phyloP scores from a whole-genome alignment of 495 filamentous ascomycete genomes.

The Xylaria castorea region DNA sequence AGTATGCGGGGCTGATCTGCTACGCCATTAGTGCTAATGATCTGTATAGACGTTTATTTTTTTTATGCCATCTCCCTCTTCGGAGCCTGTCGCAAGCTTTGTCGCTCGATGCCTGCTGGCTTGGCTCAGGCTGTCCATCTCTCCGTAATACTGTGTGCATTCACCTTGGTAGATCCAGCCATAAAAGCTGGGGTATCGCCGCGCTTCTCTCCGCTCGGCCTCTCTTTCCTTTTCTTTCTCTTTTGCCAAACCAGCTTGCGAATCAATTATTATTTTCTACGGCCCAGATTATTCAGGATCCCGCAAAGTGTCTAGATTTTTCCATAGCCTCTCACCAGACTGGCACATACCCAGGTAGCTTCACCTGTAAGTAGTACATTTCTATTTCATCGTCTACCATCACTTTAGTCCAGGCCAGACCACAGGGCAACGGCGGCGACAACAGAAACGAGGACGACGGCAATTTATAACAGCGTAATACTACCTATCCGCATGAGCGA shows the following conservation, averaged over 20 bases:
- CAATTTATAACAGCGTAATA: not conserved
- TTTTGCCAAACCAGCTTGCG: conserved; percentile 41
- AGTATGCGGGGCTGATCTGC: conserved; percentile 41
- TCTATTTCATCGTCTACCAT: conserved; percentile 1
- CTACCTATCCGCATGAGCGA: conserved; percentile 9
- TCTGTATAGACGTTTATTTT: conserved; percentile 5
- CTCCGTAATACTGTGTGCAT: conserved; percentile 17
- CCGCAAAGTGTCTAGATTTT: conserved; percentile 31
- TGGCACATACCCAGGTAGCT: not conserved
- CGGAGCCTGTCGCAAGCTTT: conserved; percentile 32
- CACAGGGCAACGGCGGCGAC: conserved; percentile 2
- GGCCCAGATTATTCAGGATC: conserved; percentile 30
- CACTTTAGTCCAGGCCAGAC: conserved; percentile 24
- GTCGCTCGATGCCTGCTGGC: conserved; percentile 33
- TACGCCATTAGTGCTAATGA: conserved; percentile 26
- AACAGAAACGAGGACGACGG: conserved; percentile 1
- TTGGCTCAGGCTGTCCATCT: conserved; percentile 30
- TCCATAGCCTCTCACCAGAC: not conserved
- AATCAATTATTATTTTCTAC: conserved; percentile 37
- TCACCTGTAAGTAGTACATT: conserved; percentile 24
- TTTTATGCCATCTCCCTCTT: conserved; percentile 29
- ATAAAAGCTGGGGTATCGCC: conserved; percentile 42
- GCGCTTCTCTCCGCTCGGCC: conserved; percentile 36
- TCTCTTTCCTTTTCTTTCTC: conserved; percentile 33
- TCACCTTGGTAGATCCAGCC: conserved; percentile 12